These are phyloP conservation scores for Biscogniauxia sp. DNA, from an alignment of 2,329 filamentous ascomycete species.

Conservation along the genomic window DNA sequence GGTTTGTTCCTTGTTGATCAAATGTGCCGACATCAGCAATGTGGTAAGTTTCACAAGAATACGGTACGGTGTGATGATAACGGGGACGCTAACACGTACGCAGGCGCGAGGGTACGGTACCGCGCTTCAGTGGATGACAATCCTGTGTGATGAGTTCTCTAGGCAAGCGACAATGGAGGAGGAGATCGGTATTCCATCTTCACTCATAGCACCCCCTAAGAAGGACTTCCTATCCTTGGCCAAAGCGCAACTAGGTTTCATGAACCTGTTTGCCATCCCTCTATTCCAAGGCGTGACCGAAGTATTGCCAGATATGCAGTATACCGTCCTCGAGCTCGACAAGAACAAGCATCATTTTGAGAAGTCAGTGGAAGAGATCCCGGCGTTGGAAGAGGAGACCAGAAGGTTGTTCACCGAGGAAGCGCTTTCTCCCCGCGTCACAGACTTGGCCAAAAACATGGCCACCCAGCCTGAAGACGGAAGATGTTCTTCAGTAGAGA, in stretches of 20 bases:
- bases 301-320: conserved; percentile 79
- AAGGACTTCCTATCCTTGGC: conserved; percentile 80
- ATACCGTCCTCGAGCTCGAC: conserved; percentile 78
- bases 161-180: conserved; percentile 89
- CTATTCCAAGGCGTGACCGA: conserved; percentile 87
- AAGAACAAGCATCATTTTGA: conserved; percentile 75
- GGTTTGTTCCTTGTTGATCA: conserved; percentile 89
- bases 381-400: conserved; percentile 42
- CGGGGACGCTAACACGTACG: conserved; percentile 23
- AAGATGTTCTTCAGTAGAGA: conserved; percentile 18
- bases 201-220: conserved; percentile 79
- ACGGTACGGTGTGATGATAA: not conserved
- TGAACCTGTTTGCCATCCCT: conserved; percentile 92
- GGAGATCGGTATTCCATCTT: conserved; percentile 82
- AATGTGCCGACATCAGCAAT: conserved; percentile 98
- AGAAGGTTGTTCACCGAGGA: conserved; percentile 39
- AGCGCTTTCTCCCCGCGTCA: conserved; percentile 37
- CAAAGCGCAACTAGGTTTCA: conserved; percentile 90
- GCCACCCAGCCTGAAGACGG: conserved; percentile 28
- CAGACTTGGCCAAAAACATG: conserved; percentile 42
- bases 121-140: conserved; percentile 85
- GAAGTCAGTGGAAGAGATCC: conserved; percentile 62
- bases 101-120: conserved; percentile 80
- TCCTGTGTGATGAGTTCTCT: conserved; percentile 93
- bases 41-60: conserved; percentile 63